Base-by-base conservation (phyloP, 306 rosid genomes). In the Pueraria montana region DNA sequence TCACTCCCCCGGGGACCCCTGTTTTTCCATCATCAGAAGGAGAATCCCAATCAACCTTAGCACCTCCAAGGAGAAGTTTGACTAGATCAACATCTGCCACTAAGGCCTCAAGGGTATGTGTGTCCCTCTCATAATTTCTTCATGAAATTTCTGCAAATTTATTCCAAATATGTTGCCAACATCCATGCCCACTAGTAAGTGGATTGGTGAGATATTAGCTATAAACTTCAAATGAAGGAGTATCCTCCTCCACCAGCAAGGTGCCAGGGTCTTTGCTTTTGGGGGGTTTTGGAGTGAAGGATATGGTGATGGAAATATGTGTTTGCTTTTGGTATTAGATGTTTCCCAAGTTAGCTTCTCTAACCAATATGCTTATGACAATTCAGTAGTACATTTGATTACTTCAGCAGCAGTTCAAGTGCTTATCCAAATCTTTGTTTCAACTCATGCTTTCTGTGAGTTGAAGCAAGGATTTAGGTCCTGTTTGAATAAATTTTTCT, bases 1-100 rank as follows among this genome's bases (percentile, higher is more conserved):
- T 96, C 78, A 91, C 99, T 80, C 99, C 99, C 70, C 99, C 99
- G 6, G 99, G 92, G 75, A 96, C 99, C 43, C 98, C 99, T 30
- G 87, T 89, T 74, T 85, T 90, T 74, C 93, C 91, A 87, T 67
- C 93, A 26, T 68, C 93, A 26, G 94, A 89, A 74, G 87, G 89
- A 65, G 97, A 93, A 80, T 70, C 91, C 71, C 93, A 89, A 40
- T 53, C 87, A 43, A 71, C 87, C 53, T 49, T 84, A 8, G 91
- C 63, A 10, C 90, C 94, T 76, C 87, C 92, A 43, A 87, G 94
- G 80, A 83, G 87, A 79, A 89, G 91, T 61, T 77, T 88, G 86
- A 88, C 64, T 77, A 87, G 97, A 88, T 84, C 99, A 75, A 71
- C 91, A 86, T 89, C 97, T 56, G 83, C 91, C 17, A 40, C 93